Percentiles rank a stretch among this genome's conserved stretches.
Conservation (phyloP, 2,329 filamentous ascomycete genomes). For the Daldinia sp. region DNA sequence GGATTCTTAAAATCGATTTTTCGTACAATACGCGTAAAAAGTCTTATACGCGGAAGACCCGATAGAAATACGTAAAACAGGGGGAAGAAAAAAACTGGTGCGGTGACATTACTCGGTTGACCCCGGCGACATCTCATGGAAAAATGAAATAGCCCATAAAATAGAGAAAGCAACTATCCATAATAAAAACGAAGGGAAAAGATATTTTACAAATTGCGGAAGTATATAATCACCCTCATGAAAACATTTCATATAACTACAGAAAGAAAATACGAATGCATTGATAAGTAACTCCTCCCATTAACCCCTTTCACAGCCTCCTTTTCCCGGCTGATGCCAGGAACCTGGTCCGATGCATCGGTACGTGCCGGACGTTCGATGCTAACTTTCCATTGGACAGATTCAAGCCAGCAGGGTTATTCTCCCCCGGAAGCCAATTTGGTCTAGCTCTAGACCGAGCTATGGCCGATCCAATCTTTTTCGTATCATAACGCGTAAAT, state of each 20-base stretch:
- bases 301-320: background rate
- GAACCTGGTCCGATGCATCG: background rate
- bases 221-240: background rate
- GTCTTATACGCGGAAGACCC: conserved; percentile 3
- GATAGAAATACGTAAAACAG: background rate
- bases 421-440: background rate
- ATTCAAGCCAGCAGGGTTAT: too few species aligned
- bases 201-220: background rate
- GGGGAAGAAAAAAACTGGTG: background rate
- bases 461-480: background rate
- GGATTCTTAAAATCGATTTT: background rate
- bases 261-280: background rate
- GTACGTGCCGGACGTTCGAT: background rate
- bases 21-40: background rate
- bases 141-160: background rate
- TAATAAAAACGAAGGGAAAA: background rate
- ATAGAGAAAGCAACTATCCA: background rate
- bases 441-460: background rate
- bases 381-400: background rate
- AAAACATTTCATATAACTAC: background rate
- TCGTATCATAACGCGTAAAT: conserved; percentile 2
- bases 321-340: background rate
- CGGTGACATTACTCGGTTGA: background rate
- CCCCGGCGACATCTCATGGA: background rate
- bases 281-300: background rate